phyloP scores from a whole-genome alignment of 345 rosid species.

The Arabis alpina region DNA sequence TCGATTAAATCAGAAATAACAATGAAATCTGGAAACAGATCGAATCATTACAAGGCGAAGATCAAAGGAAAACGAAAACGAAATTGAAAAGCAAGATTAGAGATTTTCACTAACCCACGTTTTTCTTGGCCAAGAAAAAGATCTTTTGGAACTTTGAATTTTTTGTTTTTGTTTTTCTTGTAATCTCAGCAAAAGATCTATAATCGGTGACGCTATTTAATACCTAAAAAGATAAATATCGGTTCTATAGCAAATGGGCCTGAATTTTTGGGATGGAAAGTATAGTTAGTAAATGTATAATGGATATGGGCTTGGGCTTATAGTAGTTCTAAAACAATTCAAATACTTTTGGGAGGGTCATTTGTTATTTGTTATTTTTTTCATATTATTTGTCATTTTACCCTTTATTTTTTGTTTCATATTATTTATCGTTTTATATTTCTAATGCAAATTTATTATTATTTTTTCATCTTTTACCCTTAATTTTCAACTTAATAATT shows the following conservation, averaged over 20 bases:
- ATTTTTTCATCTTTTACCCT: no score
- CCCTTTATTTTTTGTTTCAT: no score
- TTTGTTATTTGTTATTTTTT: no score
- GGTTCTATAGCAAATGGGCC: constrained; percentile 21
- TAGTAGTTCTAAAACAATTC: no score
- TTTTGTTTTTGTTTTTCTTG: neutral
- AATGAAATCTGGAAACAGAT: constrained; percentile 26
- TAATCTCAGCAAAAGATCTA: constrained; percentile 19
- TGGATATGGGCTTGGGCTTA: constrained; percentile 25
- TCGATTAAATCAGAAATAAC: constrained; percentile 8
- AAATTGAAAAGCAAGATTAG: constrained; percentile 19
- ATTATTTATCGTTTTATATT: no score
- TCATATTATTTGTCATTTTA: no score
- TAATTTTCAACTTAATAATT: no score
- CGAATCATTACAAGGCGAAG: constrained; percentile 2
- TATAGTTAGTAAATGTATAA: neutral
- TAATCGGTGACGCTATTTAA: constrained; percentile 34
- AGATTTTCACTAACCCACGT: constrained; percentile 41
- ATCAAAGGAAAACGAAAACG: constrained; percentile 11
- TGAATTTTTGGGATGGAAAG: neutral
- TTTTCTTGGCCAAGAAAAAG: constrained; percentile 25
- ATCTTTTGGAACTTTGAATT: constrained; percentile 34
- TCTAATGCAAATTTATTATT: no score
- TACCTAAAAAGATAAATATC: constrained; percentile 36
- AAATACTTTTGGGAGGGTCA: no score